These are phyloP conservation scores for Orbilia blumenaviensis DNA, from an alignment of 2,329 filamentous ascomycete species.

Conservation along the genomic window DNA sequence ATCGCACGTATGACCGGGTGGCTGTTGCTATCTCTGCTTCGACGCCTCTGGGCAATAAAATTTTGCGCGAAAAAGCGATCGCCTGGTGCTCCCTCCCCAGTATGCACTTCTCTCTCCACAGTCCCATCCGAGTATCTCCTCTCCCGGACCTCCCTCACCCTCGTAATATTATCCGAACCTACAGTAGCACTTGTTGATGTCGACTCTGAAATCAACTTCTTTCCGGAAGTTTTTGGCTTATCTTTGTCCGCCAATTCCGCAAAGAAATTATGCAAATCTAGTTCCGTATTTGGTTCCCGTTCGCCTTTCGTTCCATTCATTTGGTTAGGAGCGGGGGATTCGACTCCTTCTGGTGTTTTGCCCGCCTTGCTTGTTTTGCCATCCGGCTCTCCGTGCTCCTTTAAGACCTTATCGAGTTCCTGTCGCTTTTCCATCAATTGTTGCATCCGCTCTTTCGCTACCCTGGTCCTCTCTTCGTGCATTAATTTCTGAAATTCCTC, in stretches of 20 bases:
- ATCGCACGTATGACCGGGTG: slow-evolving; percentile 1
- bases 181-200: slow-evolving; percentile 21
- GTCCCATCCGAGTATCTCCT: slow-evolving; percentile 44
- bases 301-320: neutral
- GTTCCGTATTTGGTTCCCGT: slow-evolving; percentile 31
- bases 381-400: neutral
- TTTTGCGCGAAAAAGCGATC: neutral
- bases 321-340: neutral
- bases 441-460: slow-evolving; percentile 21
- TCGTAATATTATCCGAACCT: slow-evolving; percentile 25
- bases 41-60: neutral
- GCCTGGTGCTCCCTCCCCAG: neutral
- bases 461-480: slow-evolving; percentile 32
- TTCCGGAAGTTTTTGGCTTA: neutral
- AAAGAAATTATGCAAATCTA: slow-evolving; percentile 40
- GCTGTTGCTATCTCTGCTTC: neutral
- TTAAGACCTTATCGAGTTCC: slow-evolving; percentile 27
- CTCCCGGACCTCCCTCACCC: slow-evolving; percentile 26
- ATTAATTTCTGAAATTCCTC: slow-evolving; percentile 33
- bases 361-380: neutral
- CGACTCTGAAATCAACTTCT: slow-evolving; percentile 16
- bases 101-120: slow-evolving; percentile 37
- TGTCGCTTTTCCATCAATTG: slow-evolving; percentile 21
- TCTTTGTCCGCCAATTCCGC: neutral
- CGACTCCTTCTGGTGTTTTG: neutral